phyloP scores from a whole-genome alignment of 2,329 filamentous ascomycete species.

The Amphichorda felina region DNA sequence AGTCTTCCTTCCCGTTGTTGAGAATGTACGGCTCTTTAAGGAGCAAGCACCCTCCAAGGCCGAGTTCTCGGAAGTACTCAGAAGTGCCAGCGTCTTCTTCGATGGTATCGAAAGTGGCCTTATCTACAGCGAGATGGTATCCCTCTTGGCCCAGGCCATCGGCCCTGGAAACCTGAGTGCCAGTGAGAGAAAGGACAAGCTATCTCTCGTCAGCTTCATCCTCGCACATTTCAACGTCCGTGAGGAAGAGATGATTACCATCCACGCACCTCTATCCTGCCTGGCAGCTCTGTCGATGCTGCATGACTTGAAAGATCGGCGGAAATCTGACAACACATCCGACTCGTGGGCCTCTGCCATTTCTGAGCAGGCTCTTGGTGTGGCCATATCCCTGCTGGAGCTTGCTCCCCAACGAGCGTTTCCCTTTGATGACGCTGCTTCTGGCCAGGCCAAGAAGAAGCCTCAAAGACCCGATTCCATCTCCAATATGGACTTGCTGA shows the following conservation, averaged over 20 bases:
- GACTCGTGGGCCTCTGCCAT: slow-evolving; percentile 16
- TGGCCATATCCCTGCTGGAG: slow-evolving; percentile 46
- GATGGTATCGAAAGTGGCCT: slow-evolving; percentile 91
- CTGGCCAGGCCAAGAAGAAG: slow-evolving; percentile 1
- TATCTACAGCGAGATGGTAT: slow-evolving; percentile 76
- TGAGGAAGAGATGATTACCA: slow-evolving; percentile 88
- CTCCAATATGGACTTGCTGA: slow-evolving; percentile 39
- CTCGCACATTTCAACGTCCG: slow-evolving; percentile 80
- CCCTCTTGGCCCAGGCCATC: slow-evolving; percentile 52
- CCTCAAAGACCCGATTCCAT: slow-evolving; percentile 5
- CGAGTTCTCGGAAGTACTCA: slow-evolving; percentile 75
- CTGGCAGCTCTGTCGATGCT: slow-evolving; percentile 51
- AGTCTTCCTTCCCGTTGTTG: slow-evolving; percentile 76
- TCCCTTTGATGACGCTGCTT: slow-evolving; percentile 14
- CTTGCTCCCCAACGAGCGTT: slow-evolving; percentile 56
- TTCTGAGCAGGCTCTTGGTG: slow-evolving; percentile 24
- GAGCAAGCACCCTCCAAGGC: slow-evolving; percentile 48
- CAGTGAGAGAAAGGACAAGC: slow-evolving; percentile 44
- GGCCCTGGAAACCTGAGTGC: slow-evolving; percentile 28
- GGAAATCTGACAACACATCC: slow-evolving; percentile 18
- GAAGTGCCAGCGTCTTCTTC: slow-evolving; percentile 92
- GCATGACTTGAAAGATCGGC: slow-evolving; percentile 33
- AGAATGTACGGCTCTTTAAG: slow-evolving; percentile 69
- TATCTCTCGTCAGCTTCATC: slow-evolving; percentile 71
- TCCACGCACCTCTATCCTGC: slow-evolving; percentile 66